phyloP scores from a whole-genome alignment of 176 grass and related monocot genomes.

The Secale cereale region DNA sequence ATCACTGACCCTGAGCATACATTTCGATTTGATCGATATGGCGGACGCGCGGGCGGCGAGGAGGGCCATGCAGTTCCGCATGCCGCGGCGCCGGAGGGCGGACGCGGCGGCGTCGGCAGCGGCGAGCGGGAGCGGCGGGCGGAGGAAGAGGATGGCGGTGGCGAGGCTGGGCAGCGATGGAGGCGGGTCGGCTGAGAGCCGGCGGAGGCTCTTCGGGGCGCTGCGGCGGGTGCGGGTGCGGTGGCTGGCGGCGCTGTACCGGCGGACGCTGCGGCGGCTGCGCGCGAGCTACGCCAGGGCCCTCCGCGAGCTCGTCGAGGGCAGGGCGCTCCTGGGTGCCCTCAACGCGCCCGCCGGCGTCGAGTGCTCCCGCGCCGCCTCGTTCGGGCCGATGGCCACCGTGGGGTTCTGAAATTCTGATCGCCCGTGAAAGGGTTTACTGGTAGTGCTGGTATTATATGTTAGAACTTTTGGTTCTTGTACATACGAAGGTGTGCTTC shows the following conservation, averaged over 20 bases:
- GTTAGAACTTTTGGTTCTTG: background rate
- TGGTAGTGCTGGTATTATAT: background rate
- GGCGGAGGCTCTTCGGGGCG: constrained; percentile 31
- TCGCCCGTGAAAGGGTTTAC: background rate
- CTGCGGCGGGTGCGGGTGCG: constrained; percentile 38
- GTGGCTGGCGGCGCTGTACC: constrained; percentile 41
- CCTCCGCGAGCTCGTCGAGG: constrained; percentile 43
- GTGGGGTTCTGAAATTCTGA: background rate
- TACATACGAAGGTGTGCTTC: background rate
- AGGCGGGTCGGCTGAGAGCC: background rate
- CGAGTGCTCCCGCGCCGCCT: constrained; percentile 38
- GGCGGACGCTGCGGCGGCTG: constrained; percentile 37
- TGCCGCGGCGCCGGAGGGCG: background rate
- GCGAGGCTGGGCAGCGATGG: constrained; percentile 32
- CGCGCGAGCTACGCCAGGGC: constrained; percentile 30
- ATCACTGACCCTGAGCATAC: background rate
- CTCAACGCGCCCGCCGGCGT: constrained; percentile 25
- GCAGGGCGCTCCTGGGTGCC: constrained; percentile 37
- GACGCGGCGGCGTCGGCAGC: background rate
- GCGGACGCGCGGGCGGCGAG: background rate
- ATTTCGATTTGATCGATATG: background rate
- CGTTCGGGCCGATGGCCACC: constrained; percentile 43
- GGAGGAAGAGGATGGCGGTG: constrained; percentile 43
- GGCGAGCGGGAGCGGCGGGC: background rate
- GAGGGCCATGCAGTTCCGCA: constrained; percentile 26